phyloP scores from a whole-genome alignment of 202 grass and related monocot species.

The Zoysia matrella region DNA sequence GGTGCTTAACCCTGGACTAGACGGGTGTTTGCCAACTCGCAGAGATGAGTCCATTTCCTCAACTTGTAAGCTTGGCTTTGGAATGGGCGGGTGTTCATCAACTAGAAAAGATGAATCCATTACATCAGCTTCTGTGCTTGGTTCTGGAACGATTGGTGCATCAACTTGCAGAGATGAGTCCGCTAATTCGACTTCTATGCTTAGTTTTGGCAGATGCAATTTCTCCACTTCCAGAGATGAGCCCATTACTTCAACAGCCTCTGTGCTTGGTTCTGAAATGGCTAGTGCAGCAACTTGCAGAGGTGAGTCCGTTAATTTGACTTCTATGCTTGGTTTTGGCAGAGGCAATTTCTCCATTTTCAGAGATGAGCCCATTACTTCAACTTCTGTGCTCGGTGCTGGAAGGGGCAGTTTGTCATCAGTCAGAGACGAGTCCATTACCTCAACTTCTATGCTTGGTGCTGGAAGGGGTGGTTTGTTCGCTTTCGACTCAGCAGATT shows the following conservation, averaged over 20 bases:
- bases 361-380: background rate
- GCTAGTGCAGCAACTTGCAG: background rate
- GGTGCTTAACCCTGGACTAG: background rate
- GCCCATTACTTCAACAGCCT: background rate
- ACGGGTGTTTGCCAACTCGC: background rate
- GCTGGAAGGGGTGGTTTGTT: background rate
- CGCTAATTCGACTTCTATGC: background rate
- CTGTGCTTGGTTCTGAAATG: background rate
- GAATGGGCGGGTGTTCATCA: background rate
- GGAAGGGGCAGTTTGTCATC: background rate
- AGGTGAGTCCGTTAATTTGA: background rate
- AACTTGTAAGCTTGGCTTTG: background rate
- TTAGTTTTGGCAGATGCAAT: background rate
- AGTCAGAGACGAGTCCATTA: background rate
- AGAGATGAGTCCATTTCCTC: background rate
- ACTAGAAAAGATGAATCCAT: background rate
- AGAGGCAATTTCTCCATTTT: background rate
- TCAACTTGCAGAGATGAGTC: background rate
- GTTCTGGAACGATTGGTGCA: background rate
- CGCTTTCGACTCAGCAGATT: background rate
- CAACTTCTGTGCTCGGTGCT: background rate
- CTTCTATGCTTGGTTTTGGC: background rate
- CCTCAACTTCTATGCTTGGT: background rate
- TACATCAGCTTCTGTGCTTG: background rate
- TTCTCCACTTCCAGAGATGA: background rate